Conservation (phyloP, 2,329 filamentous ascomycete genomes). For the Aspergillus aculeatus region DNA sequence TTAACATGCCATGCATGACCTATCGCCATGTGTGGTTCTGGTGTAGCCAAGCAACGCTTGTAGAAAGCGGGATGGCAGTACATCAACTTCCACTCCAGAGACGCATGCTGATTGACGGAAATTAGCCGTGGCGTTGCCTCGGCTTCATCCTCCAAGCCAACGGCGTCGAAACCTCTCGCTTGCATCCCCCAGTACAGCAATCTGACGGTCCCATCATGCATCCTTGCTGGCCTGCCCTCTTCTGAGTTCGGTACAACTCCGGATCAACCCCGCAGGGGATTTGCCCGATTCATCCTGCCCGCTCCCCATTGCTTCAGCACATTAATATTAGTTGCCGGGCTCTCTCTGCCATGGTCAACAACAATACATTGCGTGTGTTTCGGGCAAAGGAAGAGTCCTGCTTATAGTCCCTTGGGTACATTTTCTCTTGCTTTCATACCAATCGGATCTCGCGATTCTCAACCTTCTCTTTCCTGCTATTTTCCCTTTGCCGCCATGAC, state of each 20-base stretch:
- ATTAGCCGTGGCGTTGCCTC: conserved; percentile 15
- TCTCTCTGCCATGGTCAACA: conserved; percentile 7
- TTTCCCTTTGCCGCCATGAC: conserved; percentile 54
- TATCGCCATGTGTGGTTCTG: conserved; percentile 1
- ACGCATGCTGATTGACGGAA: conserved; percentile 25
- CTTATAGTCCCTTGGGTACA: conserved; percentile 2
- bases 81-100: not conserved
- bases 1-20: conserved; percentile 9
- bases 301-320: conserved; percentile 12
- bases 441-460: conserved; percentile 8
- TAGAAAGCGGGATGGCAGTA: conserved; percentile 14
- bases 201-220: not conserved
- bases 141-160: conserved; percentile 17
- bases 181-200: not conserved
- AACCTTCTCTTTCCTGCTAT: not conserved
- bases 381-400: not conserved
- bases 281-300: conserved; percentile 27
- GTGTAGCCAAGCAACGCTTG: conserved; percentile 11
- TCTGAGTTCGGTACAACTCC: conserved; percentile 8
- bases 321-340: conserved; percentile 20
- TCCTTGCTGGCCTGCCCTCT: not conserved
- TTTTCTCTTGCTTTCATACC: conserved; percentile 4
- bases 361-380: conserved; percentile 7
- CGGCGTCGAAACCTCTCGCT: conserved; percentile 9
- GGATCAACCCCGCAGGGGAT: conserved; percentile 32